Evolutionary conservation across 768 basidiomycete genomes (phyloP).

Genomic region (Strobilomyces confusus): DNA sequence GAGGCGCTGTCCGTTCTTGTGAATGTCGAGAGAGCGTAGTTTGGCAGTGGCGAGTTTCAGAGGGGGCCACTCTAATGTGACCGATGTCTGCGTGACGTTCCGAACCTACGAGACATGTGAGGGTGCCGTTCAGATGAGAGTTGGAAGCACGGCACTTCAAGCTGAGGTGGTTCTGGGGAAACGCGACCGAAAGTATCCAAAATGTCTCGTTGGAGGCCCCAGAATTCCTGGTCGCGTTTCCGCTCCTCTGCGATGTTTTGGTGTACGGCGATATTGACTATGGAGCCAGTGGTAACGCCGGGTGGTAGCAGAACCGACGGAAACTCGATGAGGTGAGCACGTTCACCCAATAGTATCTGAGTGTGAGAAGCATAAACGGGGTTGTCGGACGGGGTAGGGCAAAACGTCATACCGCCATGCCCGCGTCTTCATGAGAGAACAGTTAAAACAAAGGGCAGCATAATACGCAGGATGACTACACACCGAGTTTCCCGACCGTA

Average conservation of each 20-base stretch:
- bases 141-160: slow-evolving; percentile 50
- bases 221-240: slow-evolving; percentile 77
- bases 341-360: slow-evolving; percentile 87
- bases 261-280: slow-evolving; percentile 94
- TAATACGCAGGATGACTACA: slow-evolving; percentile 22
- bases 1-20: slow-evolving; percentile 85
- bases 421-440: slow-evolving; percentile 62
- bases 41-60: slow-evolving; percentile 82
- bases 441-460: slow-evolving; percentile 10
- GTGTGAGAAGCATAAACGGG: background rate
- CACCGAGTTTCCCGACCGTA: slow-evolving; percentile 94
- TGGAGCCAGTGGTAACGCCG: slow-evolving; percentile 88
- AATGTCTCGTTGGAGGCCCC: slow-evolving; percentile 79
- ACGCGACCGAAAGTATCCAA: slow-evolving; percentile 64
- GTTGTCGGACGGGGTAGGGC: background rate
- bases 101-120: slow-evolving; percentile 53
- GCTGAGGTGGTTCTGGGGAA: slow-evolving; percentile 66
- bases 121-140: background rate
- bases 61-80: slow-evolving; percentile 92
- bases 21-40: slow-evolving; percentile 86
- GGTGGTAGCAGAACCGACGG: slow-evolving; percentile 93
- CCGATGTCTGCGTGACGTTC: slow-evolving; percentile 94
- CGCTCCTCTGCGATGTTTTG: slow-evolving; percentile 84
- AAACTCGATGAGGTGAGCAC: slow-evolving; percentile 96
- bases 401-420: slow-evolving; percentile 72